Evolutionary conservation across 1,139 yeast genomes (phyloP), one percentile per base, ranked within the genome.

Genomic region (Suhomyces maxii): DNA sequence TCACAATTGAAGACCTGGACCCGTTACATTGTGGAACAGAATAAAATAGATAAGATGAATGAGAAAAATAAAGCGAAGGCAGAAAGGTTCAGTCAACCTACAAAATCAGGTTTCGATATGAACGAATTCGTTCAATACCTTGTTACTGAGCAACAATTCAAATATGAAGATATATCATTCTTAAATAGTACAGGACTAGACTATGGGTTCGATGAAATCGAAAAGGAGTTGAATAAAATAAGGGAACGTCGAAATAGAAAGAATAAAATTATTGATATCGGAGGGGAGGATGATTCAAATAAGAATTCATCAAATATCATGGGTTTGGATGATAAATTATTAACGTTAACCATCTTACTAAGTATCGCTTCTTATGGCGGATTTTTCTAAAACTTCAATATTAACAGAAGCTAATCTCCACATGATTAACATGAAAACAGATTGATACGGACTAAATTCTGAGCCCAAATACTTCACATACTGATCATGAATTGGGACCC

Each of bases 321-420:
- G 6, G 4, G 30, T 8, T 3, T 12, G 23, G 8, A 26, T 7
- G 12, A 26, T 12, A 18, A 35, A 13, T 13, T 35, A 18, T 12
- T 35, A 26, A 3, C 10, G 7, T 13, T 32, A 8, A 7, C 13
- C 8, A 10, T 26, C 3, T 11, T n/a, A 6, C 11, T 31, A 8
- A 10, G 25, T 11, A 11, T 38, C 34, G 35, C 13, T 31, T 38
- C 45, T n/a, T 18, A 46, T 37, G 6, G 42, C 36, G 11, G 44
- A 36, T 26, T 33, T 46, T 26, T 46, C 46, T 34, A 63, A 60
- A 4, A 80, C 81, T 11, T 80, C 85, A 32, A 84, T 72, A 52
- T 80, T 76, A 3, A 89, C 81, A 34, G 80, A 65, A 18, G 84
- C 71, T 37, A 86, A 59, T 53, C 89, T 73, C 97, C 97, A 90